Evolutionary conservation across 2,329 filamentous ascomycete genomes (phyloP), one percentile per base, ranked within the genome.

Genomic region (Ceratocystis cubensis): DNA sequence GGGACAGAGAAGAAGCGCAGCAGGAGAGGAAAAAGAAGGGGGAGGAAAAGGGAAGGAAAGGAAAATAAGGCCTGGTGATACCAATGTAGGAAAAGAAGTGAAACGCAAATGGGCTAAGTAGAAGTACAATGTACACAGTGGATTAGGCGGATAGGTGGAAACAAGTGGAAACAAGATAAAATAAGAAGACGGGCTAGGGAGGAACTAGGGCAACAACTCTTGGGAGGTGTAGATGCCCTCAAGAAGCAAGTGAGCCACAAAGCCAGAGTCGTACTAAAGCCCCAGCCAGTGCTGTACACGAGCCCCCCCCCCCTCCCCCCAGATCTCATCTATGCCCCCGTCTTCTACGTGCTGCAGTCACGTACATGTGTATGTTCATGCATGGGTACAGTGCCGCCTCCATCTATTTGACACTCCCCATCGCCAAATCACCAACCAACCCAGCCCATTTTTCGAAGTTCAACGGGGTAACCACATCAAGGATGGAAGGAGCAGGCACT

Each of bases 21-120:
- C 45, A 48, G 65, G 48, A 53, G 45, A 50, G 57, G 37, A 63
- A 59, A 65, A 59, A 66, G 46, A 65, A 56, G 46, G 46, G 37
- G n/a, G 25, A 44, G 1, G 46, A 64, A 44, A 56, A 22, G 44
- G 63, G 37, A 61, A 59, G 41, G 53, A 50, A 17, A 56, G 20
- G 50, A 64, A 50, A 62, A 65, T 61, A 63, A 68, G 66, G 59
- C 62, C 62, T 61, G 66, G 56, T 65, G 64, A 65, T 65, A 61
- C 45, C 45, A 45, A 65, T 37, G 41, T 25, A 48, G 44, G 8
- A 30, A 48, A 48, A 30, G 17, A 30, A 48, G 56, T 59, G 56
- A 59, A 59, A 59, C 56, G 56, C 8, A 59, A 37, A 53, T 53
- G 48, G 20, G 22, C 48, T 25, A 53, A 37, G 22, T 25, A 53